phyloP scores from a whole-genome alignment of 345 rosid species.

The Alliaria petiolata region DNA sequence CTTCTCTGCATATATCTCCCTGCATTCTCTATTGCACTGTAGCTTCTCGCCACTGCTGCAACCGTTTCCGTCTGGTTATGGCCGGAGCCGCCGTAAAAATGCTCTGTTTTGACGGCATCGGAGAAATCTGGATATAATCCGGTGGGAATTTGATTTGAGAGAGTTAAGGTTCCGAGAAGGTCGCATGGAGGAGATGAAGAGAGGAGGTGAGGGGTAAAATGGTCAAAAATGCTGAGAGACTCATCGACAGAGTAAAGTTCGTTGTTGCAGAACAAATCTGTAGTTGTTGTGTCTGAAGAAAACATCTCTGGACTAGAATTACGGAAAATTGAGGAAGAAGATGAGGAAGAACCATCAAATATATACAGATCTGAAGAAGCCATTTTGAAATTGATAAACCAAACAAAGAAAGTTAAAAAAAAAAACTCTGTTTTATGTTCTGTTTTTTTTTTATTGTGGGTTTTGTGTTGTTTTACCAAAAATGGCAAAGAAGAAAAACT shows the following conservation, averaged over 20 bases:
- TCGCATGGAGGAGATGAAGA: conserved; percentile 63
- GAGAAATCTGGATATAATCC: conserved; percentile 28
- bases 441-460: too few relatives aligned
- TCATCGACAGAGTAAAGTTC: conserved; percentile 38
- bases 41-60: conserved; percentile 40
- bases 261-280: conserved; percentile 32
- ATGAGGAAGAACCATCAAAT: conserved; percentile 35
- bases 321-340: conserved; percentile 34
- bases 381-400: conserved; percentile 37
- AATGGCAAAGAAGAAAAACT: conserved; percentile 30
- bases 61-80: conserved; percentile 3
- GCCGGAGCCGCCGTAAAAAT: conserved; percentile 31
- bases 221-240: conserved; percentile 28
- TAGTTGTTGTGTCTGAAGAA: conserved; percentile 35
- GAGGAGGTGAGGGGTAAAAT: conserved; percentile 33
- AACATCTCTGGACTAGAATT: conserved; percentile 45
- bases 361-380: conserved; percentile 49
- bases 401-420: not conserved
- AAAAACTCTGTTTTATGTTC: not conserved
- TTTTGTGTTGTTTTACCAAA: not conserved
- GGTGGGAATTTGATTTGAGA: conserved; percentile 35
- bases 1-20: conserved; percentile 69
- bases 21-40: conserved; percentile 48
- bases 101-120: conserved; percentile 48
- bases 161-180: conserved; percentile 53